Evolutionary conservation across 2,329 filamentous ascomycete genomes (phyloP), one percentile per base, ranked within the genome.

Genomic region (Triangularia verruculosa): DNA sequence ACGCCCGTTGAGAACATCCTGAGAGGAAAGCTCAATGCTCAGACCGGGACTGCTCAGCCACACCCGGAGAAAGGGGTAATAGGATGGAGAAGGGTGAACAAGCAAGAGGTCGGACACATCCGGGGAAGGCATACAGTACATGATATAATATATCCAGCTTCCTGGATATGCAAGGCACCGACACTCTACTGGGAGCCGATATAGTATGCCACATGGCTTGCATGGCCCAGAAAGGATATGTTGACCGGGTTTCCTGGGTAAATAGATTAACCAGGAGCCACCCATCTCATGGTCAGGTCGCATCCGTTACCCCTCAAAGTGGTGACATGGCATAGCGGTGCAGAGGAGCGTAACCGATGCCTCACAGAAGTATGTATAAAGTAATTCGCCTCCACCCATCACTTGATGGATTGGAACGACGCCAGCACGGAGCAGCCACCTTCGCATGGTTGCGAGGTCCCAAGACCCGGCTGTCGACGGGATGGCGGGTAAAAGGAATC

Each of bases 81-180:
- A 54, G 43, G 60, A 15, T 8, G 24, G 24, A 52, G 22, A n/a
- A 54, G 11, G 24, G 56, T 5, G n/a, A 25, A 22, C 51, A 54
- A 15, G 34, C 11, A 56, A 27, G 28, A 32, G 30, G 22, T 20
- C 22, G 27, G 51, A 13, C 13, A 28, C 43, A n/a, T 28, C 27
- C 7, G 28, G 6, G 59, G 27, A 59, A n/a, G n/a, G 60, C 54
- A 57, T 30, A 61, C 59, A 39, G 27, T 34, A 51, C 39, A 56
- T 51, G 39, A 52, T 51, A 17, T 64, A 59, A 64, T 66, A 64
- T 64, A 66, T 65, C 62, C 62, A 64, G 53, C 58, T 51, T n/a
- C 39, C 61, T 59, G 66, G 67, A 57, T 68, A 70, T 69, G 66
- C 66, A 70, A 65, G 66, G 68, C 59, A 70, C 66, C 39, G n/a